phyloP scores from a whole-genome alignment of 2,329 filamentous ascomycete species.

The Cladophialophora exuberans region DNA sequence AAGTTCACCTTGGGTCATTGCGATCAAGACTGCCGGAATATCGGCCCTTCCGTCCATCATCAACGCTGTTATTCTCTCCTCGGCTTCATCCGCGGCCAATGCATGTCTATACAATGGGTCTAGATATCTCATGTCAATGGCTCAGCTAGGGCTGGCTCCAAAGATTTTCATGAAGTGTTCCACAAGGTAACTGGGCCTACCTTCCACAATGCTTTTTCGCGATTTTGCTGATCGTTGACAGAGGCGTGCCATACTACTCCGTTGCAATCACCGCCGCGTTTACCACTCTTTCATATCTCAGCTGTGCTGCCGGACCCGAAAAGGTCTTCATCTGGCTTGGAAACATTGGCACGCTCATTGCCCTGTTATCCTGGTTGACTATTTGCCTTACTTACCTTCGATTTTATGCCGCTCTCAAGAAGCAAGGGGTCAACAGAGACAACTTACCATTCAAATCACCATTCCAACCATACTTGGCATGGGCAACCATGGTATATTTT shows the following conservation, averaged over 20 bases:
- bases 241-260: constrained; percentile 59
- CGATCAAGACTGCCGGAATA: constrained; percentile 44
- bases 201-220: no score
- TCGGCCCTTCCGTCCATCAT: constrained; percentile 41
- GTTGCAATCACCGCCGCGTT: constrained; percentile 59
- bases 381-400: constrained; percentile 53
- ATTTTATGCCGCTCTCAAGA: constrained; percentile 60
- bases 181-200: no score
- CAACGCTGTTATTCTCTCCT: constrained; percentile 44
- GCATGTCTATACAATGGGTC: constrained; percentile 43
- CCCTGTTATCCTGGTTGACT: constrained; percentile 55
- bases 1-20: constrained; percentile 57
- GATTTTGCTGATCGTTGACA: constrained; percentile 57
- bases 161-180: no score
- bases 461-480: constrained; percentile 19
- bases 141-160: no score
- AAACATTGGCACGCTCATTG: constrained; percentile 52
- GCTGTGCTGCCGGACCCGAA: constrained; percentile 29
- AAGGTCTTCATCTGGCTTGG: constrained; percentile 53
- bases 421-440: constrained; percentile 52
- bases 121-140: no score
- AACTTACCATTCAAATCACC: constrained; percentile 20
- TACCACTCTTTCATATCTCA: constrained; percentile 47
- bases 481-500: constrained; percentile 15
- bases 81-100: constrained; percentile 47